Percentiles rank a stretch among this genome's conserved stretches.
Conservation (phyloP, 805 yeast species). For the Cephaloascus albidus region DNA sequence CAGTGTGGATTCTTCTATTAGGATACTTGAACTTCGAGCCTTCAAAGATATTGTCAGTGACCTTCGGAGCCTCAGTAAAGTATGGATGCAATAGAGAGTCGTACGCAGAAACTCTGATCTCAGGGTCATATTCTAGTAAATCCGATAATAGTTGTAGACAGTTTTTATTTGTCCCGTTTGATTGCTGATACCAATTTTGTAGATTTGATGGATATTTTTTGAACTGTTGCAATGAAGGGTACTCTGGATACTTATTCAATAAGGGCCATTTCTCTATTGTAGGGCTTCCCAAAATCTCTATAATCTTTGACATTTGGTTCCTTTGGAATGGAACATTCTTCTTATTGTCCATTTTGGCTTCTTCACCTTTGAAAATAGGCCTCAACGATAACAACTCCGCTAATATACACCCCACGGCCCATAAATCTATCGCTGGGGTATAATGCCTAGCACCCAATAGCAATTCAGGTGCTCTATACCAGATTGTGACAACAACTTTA, state of each 20-base stretch:
- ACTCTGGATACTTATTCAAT: conserved; percentile 78
- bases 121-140: conserved; percentile 77
- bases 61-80: conserved; percentile 63
- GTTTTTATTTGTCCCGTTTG: conserved; percentile 63
- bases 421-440: conserved; percentile 84
- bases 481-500: conserved; percentile 91
- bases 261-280: conserved; percentile 70
- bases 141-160: conserved; percentile 59
- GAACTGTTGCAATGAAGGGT: conserved; percentile 41
- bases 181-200: conserved; percentile 76
- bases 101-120: conserved; percentile 66
- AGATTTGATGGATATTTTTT: conserved; percentile 60
- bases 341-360: conserved; percentile 89
- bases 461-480: conserved; percentile 94
- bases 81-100: conserved; percentile 71
- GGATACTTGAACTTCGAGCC: conserved; percentile 73
- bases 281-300: conserved; percentile 93
- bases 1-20: conserved; percentile 74
- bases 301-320: conserved; percentile 81
- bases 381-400: conserved; percentile 84
- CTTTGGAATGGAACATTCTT: conserved; percentile 91
- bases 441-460: conserved; percentile 85
- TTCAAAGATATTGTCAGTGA: conserved; percentile 71
- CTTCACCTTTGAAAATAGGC: conserved; percentile 97
- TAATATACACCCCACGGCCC: conserved; percentile 95